phyloP scores from a whole-genome alignment of 352 stramenopile species.

The Globisporangium recalcitrans region DNA sequence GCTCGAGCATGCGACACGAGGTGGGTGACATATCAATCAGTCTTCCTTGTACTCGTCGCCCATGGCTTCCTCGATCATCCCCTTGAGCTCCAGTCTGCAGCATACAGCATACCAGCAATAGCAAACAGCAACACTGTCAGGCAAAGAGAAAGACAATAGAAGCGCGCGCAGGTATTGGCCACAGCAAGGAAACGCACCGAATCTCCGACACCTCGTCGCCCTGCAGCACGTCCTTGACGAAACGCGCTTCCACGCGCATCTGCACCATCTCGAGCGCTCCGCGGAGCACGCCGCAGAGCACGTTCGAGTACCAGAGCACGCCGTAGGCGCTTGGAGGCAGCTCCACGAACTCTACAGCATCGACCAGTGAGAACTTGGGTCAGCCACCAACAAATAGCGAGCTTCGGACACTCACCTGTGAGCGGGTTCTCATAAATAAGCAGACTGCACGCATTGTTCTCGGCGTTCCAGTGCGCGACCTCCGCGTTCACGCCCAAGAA shows the following conservation, averaged over 20 bases:
- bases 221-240: conserved; percentile 83
- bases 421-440: conserved; percentile 96
- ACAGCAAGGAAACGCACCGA: conserved; percentile 32
- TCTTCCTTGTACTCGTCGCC: conserved; percentile 88
- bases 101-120: neutral
- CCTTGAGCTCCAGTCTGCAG: conserved; percentile 72
- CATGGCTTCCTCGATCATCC: conserved; percentile 88
- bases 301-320: conserved; percentile 94
- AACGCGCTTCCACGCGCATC: conserved; percentile 81
- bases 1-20: too few species aligned
- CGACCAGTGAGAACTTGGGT: neutral
- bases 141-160: neutral
- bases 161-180: too few species aligned
- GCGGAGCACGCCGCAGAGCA: conserved; percentile 94
- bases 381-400: neutral
- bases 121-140: neutral
- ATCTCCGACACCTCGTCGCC: conserved; percentile 86
- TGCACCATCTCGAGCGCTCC: conserved; percentile 95
- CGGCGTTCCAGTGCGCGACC: conserved; percentile 85
- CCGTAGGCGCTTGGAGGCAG: conserved; percentile 83
- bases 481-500: conserved; percentile 95
- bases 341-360: conserved; percentile 83
- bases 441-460: conserved; percentile 88
- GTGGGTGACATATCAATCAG: too few species aligned
- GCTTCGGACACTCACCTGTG: conserved; percentile 32